A percentile compares a stretch with the other conserved stretches of the same genome.
These are phyloP conservation scores for Aspergillus incahuasiensis DNA, from an alignment of 495 filamentous ascomycete genomes.

Conservation along the genomic window DNA sequence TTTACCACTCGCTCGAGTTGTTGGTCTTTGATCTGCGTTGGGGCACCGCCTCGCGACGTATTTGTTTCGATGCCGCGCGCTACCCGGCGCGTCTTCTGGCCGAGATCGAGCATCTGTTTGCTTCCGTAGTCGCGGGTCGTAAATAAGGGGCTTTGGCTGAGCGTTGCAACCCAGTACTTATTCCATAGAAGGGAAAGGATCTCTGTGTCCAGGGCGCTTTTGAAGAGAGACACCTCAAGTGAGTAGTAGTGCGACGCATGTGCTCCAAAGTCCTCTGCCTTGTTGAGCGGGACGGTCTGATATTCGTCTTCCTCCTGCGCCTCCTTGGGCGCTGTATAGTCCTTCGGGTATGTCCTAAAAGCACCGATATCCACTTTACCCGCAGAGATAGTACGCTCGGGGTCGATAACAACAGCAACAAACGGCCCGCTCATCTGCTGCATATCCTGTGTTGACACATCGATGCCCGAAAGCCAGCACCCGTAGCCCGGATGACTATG, in stretches of 20 bases:
- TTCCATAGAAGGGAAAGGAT: conserved; percentile 92
- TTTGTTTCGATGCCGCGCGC: conserved; percentile 43
- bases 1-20: conserved; percentile 76
- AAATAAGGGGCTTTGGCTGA: conserved; percentile 91
- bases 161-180: conserved; percentile 98
- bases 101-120: conserved; percentile 87
- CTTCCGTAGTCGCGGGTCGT: conserved; percentile 90
- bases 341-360: conserved; percentile 84
- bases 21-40: conserved; percentile 43
- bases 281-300: conserved; percentile 73
- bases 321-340: conserved; percentile 57
- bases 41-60: conserved; percentile 26
- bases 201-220: conserved; percentile 80
- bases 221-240: conserved; percentile 88
- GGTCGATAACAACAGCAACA: conserved; percentile 94
- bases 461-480: conserved; percentile 96
- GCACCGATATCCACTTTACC: conserved; percentile 97
- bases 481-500: conserved; percentile 97
- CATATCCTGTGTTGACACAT: conserved; percentile 79
- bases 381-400: conserved; percentile 89
- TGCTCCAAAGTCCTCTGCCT: conserved; percentile 94
- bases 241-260: conserved; percentile 85
- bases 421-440: conserved; percentile 92
- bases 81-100: conserved; percentile 68
- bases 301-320: conserved; percentile 45